Conservation (phyloP, 2,329 filamentous ascomycete species). For the Aspergillus neoniger region DNA sequence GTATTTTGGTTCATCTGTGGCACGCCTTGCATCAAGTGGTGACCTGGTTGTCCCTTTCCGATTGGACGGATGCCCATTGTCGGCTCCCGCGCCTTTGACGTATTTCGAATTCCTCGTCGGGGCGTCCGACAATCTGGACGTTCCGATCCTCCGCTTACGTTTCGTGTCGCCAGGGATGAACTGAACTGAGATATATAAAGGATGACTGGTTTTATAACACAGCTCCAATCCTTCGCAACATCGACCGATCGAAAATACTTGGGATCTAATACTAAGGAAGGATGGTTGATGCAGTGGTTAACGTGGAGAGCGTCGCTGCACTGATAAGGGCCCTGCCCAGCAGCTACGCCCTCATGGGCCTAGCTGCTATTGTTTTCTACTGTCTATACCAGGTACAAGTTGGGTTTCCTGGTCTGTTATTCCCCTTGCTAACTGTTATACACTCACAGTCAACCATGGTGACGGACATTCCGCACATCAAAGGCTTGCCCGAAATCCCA, state of each 20-base stretch:
- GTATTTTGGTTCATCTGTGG: neutral
- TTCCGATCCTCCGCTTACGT: neutral
- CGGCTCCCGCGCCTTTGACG: neutral
- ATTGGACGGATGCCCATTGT: neutral
- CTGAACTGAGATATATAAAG: neutral
- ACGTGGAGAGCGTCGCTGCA: neutral
- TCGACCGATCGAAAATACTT: neutral
- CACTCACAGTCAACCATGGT: neutral
- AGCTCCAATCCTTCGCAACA: neutral
- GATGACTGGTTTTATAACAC: neutral
- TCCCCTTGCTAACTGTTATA: neutral
- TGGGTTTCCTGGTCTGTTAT: neutral
- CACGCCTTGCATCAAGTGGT: neutral
- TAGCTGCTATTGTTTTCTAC: neutral
- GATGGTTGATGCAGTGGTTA: neutral
- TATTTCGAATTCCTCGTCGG: neutral
- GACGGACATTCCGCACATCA: constrained; percentile 59
- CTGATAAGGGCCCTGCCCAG: neutral
- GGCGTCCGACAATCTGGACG: neutral
- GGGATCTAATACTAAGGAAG: neutral
- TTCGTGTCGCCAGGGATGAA: neutral
- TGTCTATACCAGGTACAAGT: neutral
- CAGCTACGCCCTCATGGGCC: neutral
- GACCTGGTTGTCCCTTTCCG: neutral
- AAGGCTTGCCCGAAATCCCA: constrained; percentile 59